These are phyloP conservation scores for Vanilla planifolia DNA, from an alignment of 106 monocot genomes.

Conservation along the genomic window DNA sequence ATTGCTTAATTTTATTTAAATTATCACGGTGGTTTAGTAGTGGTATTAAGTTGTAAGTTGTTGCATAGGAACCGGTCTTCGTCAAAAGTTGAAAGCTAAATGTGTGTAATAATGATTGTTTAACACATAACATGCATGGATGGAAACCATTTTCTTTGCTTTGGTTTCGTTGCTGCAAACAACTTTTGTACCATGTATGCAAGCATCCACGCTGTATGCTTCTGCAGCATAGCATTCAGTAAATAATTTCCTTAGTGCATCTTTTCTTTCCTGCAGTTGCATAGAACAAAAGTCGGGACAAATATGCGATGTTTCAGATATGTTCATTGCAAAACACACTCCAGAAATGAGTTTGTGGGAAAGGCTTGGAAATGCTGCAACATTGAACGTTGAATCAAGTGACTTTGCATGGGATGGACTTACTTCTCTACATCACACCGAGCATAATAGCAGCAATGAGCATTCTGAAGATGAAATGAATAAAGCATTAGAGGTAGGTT, in stretches of 20 bases:
- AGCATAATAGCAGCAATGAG: constrained; percentile 70
- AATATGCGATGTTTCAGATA: constrained; percentile 12
- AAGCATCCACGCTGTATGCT: no score
- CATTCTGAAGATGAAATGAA: constrained; percentile 85
- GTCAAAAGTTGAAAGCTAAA: no score
- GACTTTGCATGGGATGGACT: constrained; percentile 72
- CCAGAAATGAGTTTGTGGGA: constrained; percentile 82
- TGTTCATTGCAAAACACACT: constrained; percentile 15
- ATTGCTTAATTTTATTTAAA: no score
- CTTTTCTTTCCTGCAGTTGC: constrained; percentile 22
- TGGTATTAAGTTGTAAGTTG: no score
- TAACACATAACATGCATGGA: no score
- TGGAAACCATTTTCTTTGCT: no score
- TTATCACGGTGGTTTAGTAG: no score
- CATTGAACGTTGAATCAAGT: constrained; percentile 64
- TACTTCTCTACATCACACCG: constrained; percentile 76
- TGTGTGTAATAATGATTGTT: no score
- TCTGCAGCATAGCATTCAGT: neutral
- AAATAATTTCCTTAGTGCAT: neutral
- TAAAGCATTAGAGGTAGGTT: constrained; percentile 71
- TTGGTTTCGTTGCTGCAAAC: no score
- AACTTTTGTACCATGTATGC: neutral
- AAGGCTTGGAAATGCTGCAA: constrained; percentile 63
- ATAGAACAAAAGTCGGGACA: constrained; percentile 10
- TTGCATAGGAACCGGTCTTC: no score